Evolutionary conservation across 2,329 filamentous ascomycete genomes (phyloP).

Genomic region (Periconia sp.): DNA sequence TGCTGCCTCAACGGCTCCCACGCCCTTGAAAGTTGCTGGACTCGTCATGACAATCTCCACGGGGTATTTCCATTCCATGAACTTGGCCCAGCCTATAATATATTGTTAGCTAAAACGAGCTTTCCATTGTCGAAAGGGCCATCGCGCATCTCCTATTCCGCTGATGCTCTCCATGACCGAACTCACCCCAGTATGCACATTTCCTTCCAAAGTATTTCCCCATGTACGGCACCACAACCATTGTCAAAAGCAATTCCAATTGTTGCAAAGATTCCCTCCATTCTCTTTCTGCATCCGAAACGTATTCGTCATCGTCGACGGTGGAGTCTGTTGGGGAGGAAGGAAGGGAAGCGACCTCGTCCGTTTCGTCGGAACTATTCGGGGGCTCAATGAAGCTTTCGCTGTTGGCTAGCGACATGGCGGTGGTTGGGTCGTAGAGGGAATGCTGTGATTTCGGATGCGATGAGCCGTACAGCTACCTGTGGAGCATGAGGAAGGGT

Average conservation of each 20-base stretch:
- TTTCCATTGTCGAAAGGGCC: neutral
- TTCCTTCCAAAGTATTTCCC: conserved; percentile 95
- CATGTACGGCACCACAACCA: conserved; percentile 90
- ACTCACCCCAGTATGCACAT: conserved; percentile 93
- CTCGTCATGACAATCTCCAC: conserved; percentile 67
- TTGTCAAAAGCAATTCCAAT: conserved; percentile 86
- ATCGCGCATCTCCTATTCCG: neutral
- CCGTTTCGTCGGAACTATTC: conserved; percentile 35
- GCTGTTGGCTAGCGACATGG: conserved; percentile 42
- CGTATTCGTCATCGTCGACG: conserved; percentile 58
- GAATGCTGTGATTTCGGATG: conserved; percentile 1
- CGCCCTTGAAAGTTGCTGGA: conserved; percentile 48
- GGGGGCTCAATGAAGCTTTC: conserved; percentile 40
- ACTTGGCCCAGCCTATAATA: conserved; percentile 79
- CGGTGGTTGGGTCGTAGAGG: conserved; percentile 1
- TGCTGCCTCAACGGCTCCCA: conserved; percentile 51
- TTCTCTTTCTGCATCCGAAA: conserved; percentile 87
- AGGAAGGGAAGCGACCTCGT: conserved; percentile 54
- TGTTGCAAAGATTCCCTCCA: conserved; percentile 96
- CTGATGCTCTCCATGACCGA: neutral
- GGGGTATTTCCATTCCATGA: conserved; percentile 92
- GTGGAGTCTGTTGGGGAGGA: conserved; percentile 55
- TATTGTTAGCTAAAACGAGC: conserved; percentile 16
- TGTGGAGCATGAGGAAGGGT: conserved; percentile 24
- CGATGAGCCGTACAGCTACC: conserved; percentile 14